Evolutionary conservation across 768 basidiomycete species (phyloP).

Genomic region (Lactifluus pinguis): DNA sequence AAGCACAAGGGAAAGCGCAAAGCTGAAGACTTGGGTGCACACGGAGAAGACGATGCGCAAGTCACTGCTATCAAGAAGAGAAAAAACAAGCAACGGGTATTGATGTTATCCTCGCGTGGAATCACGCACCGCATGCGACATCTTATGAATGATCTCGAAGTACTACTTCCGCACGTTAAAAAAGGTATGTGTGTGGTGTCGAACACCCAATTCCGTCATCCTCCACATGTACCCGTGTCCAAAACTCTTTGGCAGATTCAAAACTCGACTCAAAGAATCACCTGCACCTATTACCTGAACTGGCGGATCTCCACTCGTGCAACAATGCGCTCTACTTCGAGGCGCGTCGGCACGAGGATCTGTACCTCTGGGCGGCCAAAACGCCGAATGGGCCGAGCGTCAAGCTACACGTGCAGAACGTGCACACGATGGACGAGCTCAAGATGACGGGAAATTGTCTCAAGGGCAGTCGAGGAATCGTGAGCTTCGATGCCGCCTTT

Average conservation of each 20-base stretch:
- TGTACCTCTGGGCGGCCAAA: conserved; percentile 95
- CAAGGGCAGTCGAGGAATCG: conserved; percentile 85
- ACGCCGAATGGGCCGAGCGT: conserved; percentile 96
- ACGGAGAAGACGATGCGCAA: conserved; percentile 35
- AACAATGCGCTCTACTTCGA: conserved; percentile 98
- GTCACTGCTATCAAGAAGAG: conserved; percentile 40
- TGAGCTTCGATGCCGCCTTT: conserved; percentile 88
- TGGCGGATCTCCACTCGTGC: conserved; percentile 95
- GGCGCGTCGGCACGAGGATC: conserved; percentile 87
- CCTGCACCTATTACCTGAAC: conserved; percentile 84
- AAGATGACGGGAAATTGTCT: conserved; percentile 99
- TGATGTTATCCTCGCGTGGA: conserved; percentile 87
- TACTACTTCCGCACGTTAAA: conserved; percentile 87
- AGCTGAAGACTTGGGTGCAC: conserved; percentile 51
- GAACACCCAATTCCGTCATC: not conserved
- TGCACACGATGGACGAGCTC: conserved; percentile 99
- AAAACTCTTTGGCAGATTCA: conserved; percentile 49
- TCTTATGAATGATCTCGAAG: conserved; percentile 90
- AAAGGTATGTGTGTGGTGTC: conserved; percentile 54
- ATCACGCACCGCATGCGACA: conserved; percentile 96
- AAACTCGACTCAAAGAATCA: conserved; percentile 97
- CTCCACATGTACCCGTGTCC: not conserved
- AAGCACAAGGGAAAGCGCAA: conserved; percentile 52
- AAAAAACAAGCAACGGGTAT: conserved; percentile 91
- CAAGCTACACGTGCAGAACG: conserved; percentile 96